Evolutionary conservation across 108 stramenopile genomes (phyloP).

Genomic region (Skeletonema potamos): DNA sequence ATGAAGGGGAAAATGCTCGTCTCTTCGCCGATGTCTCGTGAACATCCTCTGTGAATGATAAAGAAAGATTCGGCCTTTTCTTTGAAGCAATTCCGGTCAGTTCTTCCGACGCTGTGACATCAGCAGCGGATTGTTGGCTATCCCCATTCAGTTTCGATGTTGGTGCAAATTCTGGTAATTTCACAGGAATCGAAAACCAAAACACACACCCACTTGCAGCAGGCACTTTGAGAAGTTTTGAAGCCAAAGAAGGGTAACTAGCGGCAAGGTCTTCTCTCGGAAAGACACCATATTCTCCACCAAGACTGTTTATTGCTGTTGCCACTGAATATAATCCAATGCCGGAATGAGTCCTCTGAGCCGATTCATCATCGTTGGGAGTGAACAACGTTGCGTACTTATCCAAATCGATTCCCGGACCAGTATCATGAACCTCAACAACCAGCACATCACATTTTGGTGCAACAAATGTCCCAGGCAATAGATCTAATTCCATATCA

Average conservation of each 20-base stretch:
- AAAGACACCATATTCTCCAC: constrained; percentile 63
- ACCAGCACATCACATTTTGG: constrained; percentile 35
- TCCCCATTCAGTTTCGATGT: neutral
- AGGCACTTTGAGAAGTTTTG: neutral
- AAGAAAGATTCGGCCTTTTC: neutral
- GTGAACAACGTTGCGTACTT: constrained; percentile 60
- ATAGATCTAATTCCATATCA: constrained; percentile 15
- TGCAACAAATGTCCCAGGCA: constrained; percentile 20
- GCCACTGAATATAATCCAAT: constrained; percentile 68
- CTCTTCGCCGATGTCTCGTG: neutral
- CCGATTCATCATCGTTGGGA: constrained; percentile 25
- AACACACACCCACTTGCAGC: constrained; percentile 46
- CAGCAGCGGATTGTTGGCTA: neutral
- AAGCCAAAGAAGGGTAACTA: neutral
- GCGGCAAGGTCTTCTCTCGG: constrained; percentile 25
- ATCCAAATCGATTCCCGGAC: constrained; percentile 54
- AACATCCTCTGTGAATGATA: neutral
- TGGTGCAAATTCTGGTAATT: constrained; percentile 12
- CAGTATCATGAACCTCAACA: constrained; percentile 75
- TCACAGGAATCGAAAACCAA: constrained; percentile 66
- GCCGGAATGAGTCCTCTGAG: constrained; percentile 20
- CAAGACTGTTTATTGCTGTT: constrained; percentile 47
- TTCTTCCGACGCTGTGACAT: neutral
- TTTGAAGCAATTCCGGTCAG: neutral
- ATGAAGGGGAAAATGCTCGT: neutral